Evolutionary conservation across 352 stramenopile genomes (phyloP).

Genomic region (Aphanomyces invadans): DNA sequence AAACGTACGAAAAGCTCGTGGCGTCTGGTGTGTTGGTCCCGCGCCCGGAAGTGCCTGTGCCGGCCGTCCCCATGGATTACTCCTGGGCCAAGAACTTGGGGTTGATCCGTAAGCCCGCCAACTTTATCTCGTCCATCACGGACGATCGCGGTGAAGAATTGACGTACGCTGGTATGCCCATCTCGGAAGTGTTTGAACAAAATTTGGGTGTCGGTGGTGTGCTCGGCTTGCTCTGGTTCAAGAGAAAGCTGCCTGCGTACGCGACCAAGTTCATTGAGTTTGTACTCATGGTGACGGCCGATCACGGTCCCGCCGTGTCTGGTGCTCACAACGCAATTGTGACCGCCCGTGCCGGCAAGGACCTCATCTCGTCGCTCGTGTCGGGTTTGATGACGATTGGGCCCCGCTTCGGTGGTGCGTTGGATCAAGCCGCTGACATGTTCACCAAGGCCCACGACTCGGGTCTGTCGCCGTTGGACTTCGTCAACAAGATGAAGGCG

Average conservation of each 20-base stretch:
- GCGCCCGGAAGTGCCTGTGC: slow-evolving; percentile 82
- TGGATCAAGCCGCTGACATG: slow-evolving; percentile 92
- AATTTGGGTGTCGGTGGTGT: slow-evolving; percentile 93
- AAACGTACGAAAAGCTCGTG: slow-evolving; percentile 84
- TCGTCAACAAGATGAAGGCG: slow-evolving; percentile 92
- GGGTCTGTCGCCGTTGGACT: slow-evolving; percentile 80
- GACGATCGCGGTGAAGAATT: slow-evolving; percentile 96
- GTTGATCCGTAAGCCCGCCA: slow-evolving; percentile 93
- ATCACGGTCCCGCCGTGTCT: slow-evolving; percentile 94
- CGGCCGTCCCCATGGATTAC: slow-evolving; percentile 96
- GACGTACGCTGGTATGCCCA: slow-evolving; percentile 91
- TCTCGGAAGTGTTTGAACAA: slow-evolving; percentile 92
- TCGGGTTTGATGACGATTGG: slow-evolving; percentile 95
- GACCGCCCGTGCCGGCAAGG: slow-evolving; percentile 92
- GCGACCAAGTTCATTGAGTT: slow-evolving; percentile 96
- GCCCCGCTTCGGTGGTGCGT: slow-evolving; percentile 91
- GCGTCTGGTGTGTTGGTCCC: slow-evolving; percentile 71
- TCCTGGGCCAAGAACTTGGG: slow-evolving; percentile 94
- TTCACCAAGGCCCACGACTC: slow-evolving; percentile 87
- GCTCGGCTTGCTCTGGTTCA: slow-evolving; percentile 94
- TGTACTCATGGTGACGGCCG: slow-evolving; percentile 95
- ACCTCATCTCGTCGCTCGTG: slow-evolving; percentile 94
- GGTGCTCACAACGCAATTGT: slow-evolving; percentile 96
- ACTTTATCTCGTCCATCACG: slow-evolving; percentile 97
- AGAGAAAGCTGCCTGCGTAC: slow-evolving; percentile 82